Conservation (phyloP, 116 monocot genomes). For the Iris pallida region DNA sequence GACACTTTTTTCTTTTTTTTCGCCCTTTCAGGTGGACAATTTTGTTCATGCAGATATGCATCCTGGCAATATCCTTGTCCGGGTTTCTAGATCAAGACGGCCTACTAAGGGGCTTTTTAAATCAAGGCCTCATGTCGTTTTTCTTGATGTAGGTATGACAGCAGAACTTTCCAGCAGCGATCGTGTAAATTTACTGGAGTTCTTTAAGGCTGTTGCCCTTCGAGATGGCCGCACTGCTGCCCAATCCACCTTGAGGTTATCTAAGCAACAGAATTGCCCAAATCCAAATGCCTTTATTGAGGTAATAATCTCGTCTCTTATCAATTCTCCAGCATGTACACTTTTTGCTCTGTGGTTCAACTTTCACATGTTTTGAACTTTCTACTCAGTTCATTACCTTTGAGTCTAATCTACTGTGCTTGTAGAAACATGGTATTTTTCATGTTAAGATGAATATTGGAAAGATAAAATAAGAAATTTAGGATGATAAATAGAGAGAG, state of each 20-base stretch:
- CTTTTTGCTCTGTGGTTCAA: too few relatives aligned
- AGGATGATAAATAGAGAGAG: too few relatives aligned
- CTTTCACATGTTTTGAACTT: too few relatives aligned
- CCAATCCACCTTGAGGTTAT: constrained; percentile 38
- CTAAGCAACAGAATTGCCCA: constrained; percentile 63
- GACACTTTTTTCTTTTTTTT: background rate
- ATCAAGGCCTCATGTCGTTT: constrained; percentile 69
- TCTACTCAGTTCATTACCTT: too few relatives aligned
- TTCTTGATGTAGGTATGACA: constrained; percentile 85
- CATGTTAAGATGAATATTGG: too few relatives aligned
- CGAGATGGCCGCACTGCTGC: constrained; percentile 72
- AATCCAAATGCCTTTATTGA: constrained; percentile 66
- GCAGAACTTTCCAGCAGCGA: constrained; percentile 68
- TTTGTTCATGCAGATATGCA: constrained; percentile 87
- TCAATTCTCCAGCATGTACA: too few relatives aligned
- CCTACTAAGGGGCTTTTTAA: constrained; percentile 44
- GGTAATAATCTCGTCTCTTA: constrained; percentile 21
- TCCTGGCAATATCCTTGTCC: constrained; percentile 78
- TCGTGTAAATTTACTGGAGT: constrained; percentile 60
- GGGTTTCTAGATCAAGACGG: constrained; percentile 28
- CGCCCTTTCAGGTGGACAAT: constrained; percentile 61
- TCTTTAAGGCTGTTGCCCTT: constrained; percentile 70
- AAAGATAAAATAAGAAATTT: too few relatives aligned
- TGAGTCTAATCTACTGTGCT: too few relatives aligned
- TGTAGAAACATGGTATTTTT: too few relatives aligned